Base-by-base conservation (phyloP, 768 basidiomycete genomes). In the Daedaleopsis sinensis region DNA sequence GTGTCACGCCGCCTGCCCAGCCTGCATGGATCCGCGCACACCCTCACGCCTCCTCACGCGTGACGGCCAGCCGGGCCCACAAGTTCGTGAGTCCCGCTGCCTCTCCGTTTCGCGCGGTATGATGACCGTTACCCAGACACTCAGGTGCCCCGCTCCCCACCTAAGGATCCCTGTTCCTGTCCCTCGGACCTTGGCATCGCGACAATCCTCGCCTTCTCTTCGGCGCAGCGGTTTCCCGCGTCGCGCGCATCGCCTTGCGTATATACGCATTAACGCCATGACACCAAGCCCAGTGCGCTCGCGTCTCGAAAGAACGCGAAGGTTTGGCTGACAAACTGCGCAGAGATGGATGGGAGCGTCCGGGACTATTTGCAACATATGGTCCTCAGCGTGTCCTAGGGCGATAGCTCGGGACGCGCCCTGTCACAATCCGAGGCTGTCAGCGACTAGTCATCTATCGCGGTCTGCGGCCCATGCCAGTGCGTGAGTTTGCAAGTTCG, bases 191-290 rank as follows among this genome's bases (percentile, higher is more conserved):
- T 42, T 42, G 39, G 39, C 27, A 32, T 32, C 27, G 11, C 39
- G 39, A 42, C 39, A 42, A 42, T 42, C 44, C 51, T 43, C 36
- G 2, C 3, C 16, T 23, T 49, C 52, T 52, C 27, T 43, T 53
- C 23, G 46, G 23, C 52, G 27, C 51, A 27, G 18, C 53, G 53
- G 52, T 39, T 55, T 48, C 35, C 57, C 51, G 57, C 18, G n/a
- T 39, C 47, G 56, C 44, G 1, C 52, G 57, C 11, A 21, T 16
- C 13, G 52, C 37, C 47, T 27, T 35, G 57, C 61, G 62, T 63
- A 63, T 23, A 21, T 63, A 63, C 62, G 57, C 62, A 21, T 58
- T 63, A 63, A 58, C 62, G 57, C 62, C 62, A 63, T 63, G 57
- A n/a, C n/a, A n/a, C n/a, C n/a, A n/a, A n/a, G n/a, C n/a, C n/a